These are phyloP conservation scores for Ensete ventricosum DNA, from an alignment of 176 grass and related monocot genomes.

Conservation along the genomic window DNA sequence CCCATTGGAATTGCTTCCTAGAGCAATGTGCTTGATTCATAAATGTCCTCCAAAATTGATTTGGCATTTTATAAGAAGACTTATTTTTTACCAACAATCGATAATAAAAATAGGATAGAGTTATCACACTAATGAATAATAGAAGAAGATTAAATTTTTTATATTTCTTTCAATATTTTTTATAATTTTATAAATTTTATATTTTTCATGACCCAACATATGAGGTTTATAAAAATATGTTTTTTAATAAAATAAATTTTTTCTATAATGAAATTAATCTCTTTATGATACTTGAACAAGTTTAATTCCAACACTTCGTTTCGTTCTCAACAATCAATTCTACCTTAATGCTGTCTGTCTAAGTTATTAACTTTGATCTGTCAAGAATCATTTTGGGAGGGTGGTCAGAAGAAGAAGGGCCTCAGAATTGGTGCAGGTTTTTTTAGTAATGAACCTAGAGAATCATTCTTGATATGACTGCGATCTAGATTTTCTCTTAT, in stretches of 20 bases:
- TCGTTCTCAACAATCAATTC: not conserved
- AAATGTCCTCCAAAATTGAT: not conserved
- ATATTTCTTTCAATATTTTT: too few species aligned
- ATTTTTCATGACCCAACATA: too few species aligned
- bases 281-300: too few species aligned
- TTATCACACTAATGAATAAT: too few species aligned
- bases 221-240: too few species aligned
- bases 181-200: too few species aligned
- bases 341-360: not conserved
- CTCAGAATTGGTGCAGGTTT: not conserved
- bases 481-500: not conserved
- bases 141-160: too few species aligned
- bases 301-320: too few species aligned
- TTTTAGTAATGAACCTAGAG: not conserved
- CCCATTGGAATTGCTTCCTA: not conserved
- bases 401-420: not conserved
- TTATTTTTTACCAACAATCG: too few species aligned
- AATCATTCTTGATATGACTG: not conserved
- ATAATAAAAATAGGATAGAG: too few species aligned
- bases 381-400: not conserved
- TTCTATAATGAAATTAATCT: too few species aligned
- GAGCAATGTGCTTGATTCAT: not conserved
- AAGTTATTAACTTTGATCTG: not conserved
- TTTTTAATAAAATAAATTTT: too few species aligned
- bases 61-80: not conserved